phyloP scores from a whole-genome alignment of 345 rosid species.

The Gossypium rotundifolium region DNA sequence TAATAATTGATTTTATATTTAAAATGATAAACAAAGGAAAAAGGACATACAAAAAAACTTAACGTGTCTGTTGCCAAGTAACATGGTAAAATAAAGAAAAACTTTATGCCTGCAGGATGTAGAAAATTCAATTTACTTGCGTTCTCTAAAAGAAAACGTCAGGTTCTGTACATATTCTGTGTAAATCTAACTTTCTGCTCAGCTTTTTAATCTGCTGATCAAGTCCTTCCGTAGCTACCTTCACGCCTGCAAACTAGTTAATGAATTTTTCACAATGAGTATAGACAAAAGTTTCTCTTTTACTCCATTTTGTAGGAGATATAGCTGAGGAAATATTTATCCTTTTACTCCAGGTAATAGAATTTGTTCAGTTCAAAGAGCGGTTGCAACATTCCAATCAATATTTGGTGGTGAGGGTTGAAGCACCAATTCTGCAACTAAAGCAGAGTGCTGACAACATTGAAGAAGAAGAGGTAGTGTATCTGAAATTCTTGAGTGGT shows the following conservation, averaged over 20 bases:
- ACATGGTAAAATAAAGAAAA: background rate
- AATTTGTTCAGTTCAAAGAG: constrained; percentile 94
- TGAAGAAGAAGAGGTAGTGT: constrained; percentile 66
- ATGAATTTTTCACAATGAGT: background rate
- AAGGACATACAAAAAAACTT: background rate
- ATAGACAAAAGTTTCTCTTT: background rate
- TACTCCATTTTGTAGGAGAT: too few relatives aligned
- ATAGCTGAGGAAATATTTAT: constrained; percentile 3
- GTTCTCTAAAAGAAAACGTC: background rate
- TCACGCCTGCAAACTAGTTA: background rate
- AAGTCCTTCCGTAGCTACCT: background rate
- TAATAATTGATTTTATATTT: background rate
- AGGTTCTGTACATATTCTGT: background rate
- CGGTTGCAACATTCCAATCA: constrained; percentile 75
- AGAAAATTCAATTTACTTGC: background rate
- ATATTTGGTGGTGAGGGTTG: constrained; percentile 67
- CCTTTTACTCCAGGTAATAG: constrained; percentile 63
- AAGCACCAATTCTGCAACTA: constrained; percentile 63
- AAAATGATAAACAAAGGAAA: background rate
- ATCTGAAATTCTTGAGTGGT: constrained; percentile 1
- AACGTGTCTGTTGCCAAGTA: background rate
- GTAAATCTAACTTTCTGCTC: background rate
- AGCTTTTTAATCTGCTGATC: background rate
- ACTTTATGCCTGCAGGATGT: background rate
- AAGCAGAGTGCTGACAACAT: constrained; percentile 72